A percentile compares a stretch with the other conserved stretches of the same genome.
Evolutionary conservation across 2,329 filamentous ascomycete species (phyloP).

Genomic region (Diplodia mutila): DNA sequence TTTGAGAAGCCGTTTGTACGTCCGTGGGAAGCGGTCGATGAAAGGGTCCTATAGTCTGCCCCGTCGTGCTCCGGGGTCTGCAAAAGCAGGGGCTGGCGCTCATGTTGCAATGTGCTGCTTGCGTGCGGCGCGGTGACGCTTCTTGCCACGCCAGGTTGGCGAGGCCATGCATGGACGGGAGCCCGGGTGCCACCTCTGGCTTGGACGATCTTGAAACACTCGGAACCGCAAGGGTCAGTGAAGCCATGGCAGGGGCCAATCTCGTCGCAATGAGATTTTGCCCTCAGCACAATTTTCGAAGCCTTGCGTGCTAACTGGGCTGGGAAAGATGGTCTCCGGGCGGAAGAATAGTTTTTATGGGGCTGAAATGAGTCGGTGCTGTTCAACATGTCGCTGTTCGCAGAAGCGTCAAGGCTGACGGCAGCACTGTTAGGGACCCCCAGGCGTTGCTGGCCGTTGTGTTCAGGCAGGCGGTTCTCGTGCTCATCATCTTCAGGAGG

Average conservation of each 20-base stretch:
- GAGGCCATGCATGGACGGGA: constrained; percentile 5
- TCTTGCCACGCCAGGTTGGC: constrained; percentile 6
- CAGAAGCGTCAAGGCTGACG: constrained; percentile 19
- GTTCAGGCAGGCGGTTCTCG: constrained; percentile 22
- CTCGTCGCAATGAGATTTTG: constrained; percentile 58
- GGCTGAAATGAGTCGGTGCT: constrained; percentile 19
- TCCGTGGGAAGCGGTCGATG: constrained; percentile 17
- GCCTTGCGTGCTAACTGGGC: constrained; percentile 49
- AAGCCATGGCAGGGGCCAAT: constrained; percentile 64
- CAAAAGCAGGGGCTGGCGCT: constrained; percentile 36
- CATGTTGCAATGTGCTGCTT: not conserved
- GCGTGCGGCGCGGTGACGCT: constrained; percentile 11
- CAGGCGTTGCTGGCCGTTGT: constrained; percentile 30
- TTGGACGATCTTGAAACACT: constrained; percentile 60
- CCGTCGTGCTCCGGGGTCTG: constrained; percentile 27
- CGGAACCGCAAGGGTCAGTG: constrained; percentile 63
- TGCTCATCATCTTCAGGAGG: constrained; percentile 37
- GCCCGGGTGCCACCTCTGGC: constrained; percentile 39
- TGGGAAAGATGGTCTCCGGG: constrained; percentile 46
- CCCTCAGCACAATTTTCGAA: constrained; percentile 54
- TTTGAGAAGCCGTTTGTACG: constrained; percentile 25
- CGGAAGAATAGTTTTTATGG: not conserved
- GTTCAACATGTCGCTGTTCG: constrained; percentile 17
- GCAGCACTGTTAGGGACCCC: constrained; percentile 21
- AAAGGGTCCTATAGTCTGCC: constrained; percentile 28